These are phyloP conservation scores for Panellus pusillus DNA, from an alignment of 768 basidiomycete genomes.

Conservation along the genomic window DNA sequence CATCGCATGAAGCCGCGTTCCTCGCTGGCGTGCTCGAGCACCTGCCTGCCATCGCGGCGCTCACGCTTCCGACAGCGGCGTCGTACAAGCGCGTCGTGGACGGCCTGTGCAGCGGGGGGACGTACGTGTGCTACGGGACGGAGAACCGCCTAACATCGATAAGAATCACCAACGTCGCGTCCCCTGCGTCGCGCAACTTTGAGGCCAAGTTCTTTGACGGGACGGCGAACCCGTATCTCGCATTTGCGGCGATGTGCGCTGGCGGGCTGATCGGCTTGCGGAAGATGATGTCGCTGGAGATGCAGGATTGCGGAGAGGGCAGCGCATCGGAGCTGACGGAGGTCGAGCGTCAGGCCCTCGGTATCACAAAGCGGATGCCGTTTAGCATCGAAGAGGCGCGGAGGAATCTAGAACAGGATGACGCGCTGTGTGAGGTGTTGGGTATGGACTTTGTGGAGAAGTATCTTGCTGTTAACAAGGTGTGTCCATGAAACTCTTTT, in stretches of 20 bases:
- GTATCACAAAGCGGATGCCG: conserved; percentile 37
- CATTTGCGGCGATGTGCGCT: conserved; percentile 39
- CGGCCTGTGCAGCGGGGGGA: conserved; percentile 53
- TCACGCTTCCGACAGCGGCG: conserved; percentile 44
- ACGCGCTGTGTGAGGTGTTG: conserved; percentile 29
- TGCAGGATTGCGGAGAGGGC: conserved; percentile 21
- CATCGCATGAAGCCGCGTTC: conserved; percentile 41
- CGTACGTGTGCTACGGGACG: conserved; percentile 47
- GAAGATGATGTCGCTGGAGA: conserved; percentile 26
- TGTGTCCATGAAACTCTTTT: conserved; percentile 12
- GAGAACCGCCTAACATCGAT: conserved; percentile 50
- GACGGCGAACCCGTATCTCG: conserved; percentile 36
- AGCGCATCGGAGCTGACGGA: conserved; percentile 31
- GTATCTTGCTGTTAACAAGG: conserved; percentile 42
- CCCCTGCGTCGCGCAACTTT: conserved; percentile 40
- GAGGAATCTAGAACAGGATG: conserved; percentile 27
- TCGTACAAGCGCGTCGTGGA: conserved; percentile 50
- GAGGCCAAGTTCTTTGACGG: conserved; percentile 39
- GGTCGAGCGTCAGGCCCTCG: conserved; percentile 32
- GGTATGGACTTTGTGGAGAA: conserved; percentile 36
- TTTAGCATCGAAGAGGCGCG: conserved; percentile 38
- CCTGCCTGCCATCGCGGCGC: conserved; percentile 43
- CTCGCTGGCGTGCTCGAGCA: conserved; percentile 43
- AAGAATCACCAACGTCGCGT: conserved; percentile 37
- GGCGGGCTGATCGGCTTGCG: conserved; percentile 42